These are phyloP conservation scores for Groenewaldozyma tartarivorans DNA, from an alignment of 805 yeast genomes.

Conservation along the genomic window DNA sequence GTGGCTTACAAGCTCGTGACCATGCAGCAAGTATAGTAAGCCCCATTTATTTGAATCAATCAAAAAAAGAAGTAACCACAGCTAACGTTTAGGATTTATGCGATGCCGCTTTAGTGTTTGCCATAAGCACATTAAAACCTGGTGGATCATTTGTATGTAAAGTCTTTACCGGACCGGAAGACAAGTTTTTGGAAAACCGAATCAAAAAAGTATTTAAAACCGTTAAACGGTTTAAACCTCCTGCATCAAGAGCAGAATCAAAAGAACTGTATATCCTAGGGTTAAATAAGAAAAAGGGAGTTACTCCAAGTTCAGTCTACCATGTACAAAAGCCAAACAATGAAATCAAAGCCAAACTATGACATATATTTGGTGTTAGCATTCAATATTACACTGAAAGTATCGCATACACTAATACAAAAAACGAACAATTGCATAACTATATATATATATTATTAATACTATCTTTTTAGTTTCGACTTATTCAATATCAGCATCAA, in stretches of 20 bases:
- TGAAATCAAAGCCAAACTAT: too few species aligned
- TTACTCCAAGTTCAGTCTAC: constrained; percentile 15
- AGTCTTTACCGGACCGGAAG: constrained; percentile 77
- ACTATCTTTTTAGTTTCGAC: constrained; percentile 1
- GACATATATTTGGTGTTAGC: too few species aligned
- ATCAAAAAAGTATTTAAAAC: constrained; percentile 48
- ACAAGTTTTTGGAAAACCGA: constrained; percentile 48
- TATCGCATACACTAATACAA: too few species aligned
- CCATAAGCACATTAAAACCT: constrained; percentile 57
- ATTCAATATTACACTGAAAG: too few species aligned
- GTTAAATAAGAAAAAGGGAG: constrained; percentile 32
- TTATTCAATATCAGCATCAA: neutral
- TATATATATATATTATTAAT: too few species aligned
- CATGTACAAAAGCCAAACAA: neutral
- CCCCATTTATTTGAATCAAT: too few species aligned
- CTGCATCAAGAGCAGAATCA: constrained; percentile 69
- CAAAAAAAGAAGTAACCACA: neutral
- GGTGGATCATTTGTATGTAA: constrained; percentile 76
- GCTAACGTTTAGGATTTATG: constrained; percentile 52
- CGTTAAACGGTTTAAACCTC: constrained; percentile 70
- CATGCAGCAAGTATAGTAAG: constrained; percentile 70
- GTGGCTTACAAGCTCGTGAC: constrained; percentile 73
- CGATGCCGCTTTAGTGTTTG: constrained; percentile 77
- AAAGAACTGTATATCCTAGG: constrained; percentile 78
- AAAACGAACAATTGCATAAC: too few species aligned